Evolutionary conservation across 306 rosid genomes (phyloP).

Genomic region (Senna siamea): DNA sequence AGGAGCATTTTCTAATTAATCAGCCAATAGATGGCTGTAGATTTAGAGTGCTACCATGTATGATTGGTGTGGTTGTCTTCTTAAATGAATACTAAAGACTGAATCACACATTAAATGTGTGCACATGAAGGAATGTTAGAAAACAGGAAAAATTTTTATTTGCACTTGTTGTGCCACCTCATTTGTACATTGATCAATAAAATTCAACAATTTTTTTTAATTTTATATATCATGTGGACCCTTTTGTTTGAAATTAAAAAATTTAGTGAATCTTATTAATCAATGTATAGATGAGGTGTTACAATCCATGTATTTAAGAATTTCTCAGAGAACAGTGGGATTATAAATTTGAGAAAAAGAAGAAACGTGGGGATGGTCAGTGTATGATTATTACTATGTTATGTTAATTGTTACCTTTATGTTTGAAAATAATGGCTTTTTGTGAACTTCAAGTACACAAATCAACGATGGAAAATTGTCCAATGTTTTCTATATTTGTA

Average conservation of each 20-base stretch:
- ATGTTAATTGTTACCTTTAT: background rate
- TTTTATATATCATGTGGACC: no score
- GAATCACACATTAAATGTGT: background rate
- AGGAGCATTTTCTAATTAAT: background rate
- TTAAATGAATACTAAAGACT: constrained; percentile 2
- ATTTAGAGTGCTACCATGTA: constrained; percentile 12
- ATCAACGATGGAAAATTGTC: no score
- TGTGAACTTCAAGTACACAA: no score
- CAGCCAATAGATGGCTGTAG: constrained; percentile 14
- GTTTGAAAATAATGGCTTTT: constrained; percentile 28
- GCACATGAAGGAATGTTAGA: background rate
- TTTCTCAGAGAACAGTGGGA: background rate
- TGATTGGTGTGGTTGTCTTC: background rate
- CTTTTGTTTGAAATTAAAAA: no score
- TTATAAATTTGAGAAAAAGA: background rate
- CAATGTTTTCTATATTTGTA: constrained; percentile 17
- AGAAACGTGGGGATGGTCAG: background rate
- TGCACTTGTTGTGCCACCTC: no score
- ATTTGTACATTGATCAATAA: no score
- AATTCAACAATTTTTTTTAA: no score
- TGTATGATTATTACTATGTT: background rate
- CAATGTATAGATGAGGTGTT: no score
- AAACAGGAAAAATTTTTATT: no score
- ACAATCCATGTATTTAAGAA: no score
- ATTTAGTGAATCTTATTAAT: no score